Conservation (phyloP, 2,329 filamentous ascomycete genomes). For the Cercospora brassicicola region DNA sequence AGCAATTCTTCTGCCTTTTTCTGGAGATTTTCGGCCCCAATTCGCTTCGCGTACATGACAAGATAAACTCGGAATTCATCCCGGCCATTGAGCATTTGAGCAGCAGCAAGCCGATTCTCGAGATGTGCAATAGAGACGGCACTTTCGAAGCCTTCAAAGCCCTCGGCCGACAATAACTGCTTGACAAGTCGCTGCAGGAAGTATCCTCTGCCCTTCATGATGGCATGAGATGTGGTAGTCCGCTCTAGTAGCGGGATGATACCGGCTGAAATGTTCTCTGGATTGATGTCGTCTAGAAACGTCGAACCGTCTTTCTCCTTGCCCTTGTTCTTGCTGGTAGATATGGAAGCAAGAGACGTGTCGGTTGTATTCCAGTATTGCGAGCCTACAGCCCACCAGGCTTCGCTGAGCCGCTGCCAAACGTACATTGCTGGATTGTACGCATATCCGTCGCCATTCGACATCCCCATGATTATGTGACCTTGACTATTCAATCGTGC, state of each 20-base stretch:
- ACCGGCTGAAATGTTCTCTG: constrained; percentile 74
- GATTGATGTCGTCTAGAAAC: constrained; percentile 50
- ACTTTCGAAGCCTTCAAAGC: constrained; percentile 88
- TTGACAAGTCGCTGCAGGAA: constrained; percentile 91
- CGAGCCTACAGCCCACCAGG: constrained; percentile 96
- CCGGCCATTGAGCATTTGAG: constrained; percentile 76
- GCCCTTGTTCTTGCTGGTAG: constrained; percentile 56
- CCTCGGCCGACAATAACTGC: constrained; percentile 79
- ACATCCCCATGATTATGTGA: constrained; percentile 82
- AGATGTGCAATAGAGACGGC: constrained; percentile 90
- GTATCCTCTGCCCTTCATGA: constrained; percentile 88
- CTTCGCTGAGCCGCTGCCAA: constrained; percentile 94
- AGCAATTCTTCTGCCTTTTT: constrained; percentile 91
- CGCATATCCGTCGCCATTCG: constrained; percentile 89
- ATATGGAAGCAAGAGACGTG: constrained; percentile 77
- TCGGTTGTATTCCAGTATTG: constrained; percentile 99
- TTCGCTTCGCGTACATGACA: constrained; percentile 96
- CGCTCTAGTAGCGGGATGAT: constrained; percentile 92
- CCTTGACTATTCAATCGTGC: constrained; percentile 88
- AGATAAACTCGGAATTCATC: constrained; percentile 94
- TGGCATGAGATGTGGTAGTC: constrained; percentile 88
- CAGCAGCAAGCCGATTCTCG: constrained; percentile 89
- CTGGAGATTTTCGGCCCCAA: constrained; percentile 83
- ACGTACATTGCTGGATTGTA: constrained; percentile 83
- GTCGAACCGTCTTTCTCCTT: constrained; percentile 47